These are phyloP conservation scores for Colletotrichum sp. DNA, from an alignment of 2,329 filamentous ascomycete species.

Conservation along the genomic window DNA sequence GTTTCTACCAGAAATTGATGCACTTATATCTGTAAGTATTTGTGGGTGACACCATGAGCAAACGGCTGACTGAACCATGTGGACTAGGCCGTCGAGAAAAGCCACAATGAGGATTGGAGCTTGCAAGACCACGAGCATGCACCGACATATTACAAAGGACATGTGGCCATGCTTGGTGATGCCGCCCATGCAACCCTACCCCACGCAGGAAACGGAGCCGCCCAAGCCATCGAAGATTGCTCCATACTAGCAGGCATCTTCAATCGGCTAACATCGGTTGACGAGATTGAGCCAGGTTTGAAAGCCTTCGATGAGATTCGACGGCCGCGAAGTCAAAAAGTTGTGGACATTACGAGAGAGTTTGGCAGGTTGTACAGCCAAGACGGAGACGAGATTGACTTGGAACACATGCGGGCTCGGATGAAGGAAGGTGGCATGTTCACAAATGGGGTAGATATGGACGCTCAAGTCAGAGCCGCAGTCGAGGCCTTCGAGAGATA, in stretches of 20 bases:
- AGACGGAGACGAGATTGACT: background rate
- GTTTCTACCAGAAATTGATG: background rate
- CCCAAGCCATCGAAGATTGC: background rate
- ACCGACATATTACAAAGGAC: background rate
- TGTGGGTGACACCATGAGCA: background rate
- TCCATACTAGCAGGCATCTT: background rate
- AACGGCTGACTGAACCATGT: background rate
- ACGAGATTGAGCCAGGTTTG: background rate
- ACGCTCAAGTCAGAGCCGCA: background rate
- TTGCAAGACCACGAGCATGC: background rate
- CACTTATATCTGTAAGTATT: background rate
- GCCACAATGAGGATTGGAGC: background rate
- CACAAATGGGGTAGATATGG: background rate
- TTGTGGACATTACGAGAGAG: background rate
- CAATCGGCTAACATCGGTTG: background rate
- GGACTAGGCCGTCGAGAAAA: background rate
- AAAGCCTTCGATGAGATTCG: background rate
- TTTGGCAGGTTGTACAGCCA: background rate
- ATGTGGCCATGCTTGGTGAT: background rate
- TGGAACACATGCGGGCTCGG: background rate
- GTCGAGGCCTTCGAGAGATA: background rate
- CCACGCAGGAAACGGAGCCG: background rate
- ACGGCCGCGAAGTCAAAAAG: background rate
- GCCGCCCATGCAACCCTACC: background rate
- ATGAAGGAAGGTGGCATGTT: background rate